Base-by-base conservation (phyloP, 1,139 yeast species). In the Saccharomycopsis hybrid region DNA sequence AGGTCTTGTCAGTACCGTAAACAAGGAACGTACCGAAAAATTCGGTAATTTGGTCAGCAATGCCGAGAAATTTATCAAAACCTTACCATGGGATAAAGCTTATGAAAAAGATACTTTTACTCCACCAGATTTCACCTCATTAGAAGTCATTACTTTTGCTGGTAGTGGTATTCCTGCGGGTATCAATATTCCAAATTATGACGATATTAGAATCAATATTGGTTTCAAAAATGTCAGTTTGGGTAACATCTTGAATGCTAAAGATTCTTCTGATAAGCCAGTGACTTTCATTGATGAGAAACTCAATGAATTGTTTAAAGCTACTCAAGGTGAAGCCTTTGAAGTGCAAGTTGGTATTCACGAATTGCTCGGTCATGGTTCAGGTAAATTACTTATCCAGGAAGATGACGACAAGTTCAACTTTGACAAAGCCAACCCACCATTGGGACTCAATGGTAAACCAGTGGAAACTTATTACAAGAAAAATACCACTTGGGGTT, bases 311-410 rank as follows among this genome's bases (percentile, higher is more conserved):
- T 61, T 78, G 44, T 86, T 77, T 69, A 79, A 81, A 55, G 79
- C 82, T 62, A 83, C 85, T 72, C 77, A 89, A 60, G 85, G 80
- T 44, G 90, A 85, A 48, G 84, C 95, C 1, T 88, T 87, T 64
- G 96, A 88, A 65, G 94, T 87, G 40, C 96, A 87, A 66, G 96
- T 88, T 46, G 96, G 96, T 49, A 83, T 87, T 60, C 96, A 88
- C 65, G 96, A 88, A 66, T 72, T 88, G 56, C 73, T 88, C 55
- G 96, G 96, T n/a, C 96, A 88, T 62, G 96, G 96, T 43, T 80
- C 92, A 4, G 96, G 96, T 47, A 87, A 87, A 64, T 71, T 88
- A 51, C 70, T 88, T 59, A 77, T 77, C 58, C 88, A 87, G 63
- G 71, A 76, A 13, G 70, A 70, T 9, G 80, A 79, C 44, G 85